Conservation (phyloP, 2,329 filamentous ascomycete species). For the Penicillium brevicompactum region DNA sequence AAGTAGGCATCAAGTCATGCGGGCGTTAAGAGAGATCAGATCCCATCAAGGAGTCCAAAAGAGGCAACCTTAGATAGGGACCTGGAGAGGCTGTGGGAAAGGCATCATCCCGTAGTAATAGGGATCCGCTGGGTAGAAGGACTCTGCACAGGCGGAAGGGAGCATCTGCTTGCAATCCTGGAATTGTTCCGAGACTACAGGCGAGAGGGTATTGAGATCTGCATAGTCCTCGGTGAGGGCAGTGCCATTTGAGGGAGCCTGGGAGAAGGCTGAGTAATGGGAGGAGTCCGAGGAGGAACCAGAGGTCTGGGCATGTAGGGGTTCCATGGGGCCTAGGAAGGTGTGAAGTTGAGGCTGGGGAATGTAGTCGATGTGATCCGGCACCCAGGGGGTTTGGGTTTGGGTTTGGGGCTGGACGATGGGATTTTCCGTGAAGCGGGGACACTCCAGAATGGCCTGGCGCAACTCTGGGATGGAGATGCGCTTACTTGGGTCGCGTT, state of each 20-base stretch:
- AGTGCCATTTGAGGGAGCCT: constrained; percentile 42
- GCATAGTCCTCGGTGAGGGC: constrained; percentile 43
- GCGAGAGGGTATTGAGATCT: constrained; percentile 39
- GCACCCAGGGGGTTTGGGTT: constrained; percentile 36
- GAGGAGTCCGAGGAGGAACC: constrained; percentile 39
- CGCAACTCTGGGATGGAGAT: constrained; percentile 81
- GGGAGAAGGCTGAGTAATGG: constrained; percentile 40
- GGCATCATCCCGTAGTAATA: constrained; percentile 22
- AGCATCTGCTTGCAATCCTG: constrained; percentile 34
- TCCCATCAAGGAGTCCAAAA: not conserved
- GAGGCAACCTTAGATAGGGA: constrained; percentile 1
- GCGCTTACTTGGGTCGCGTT: constrained; percentile 78
- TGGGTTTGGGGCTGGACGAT: constrained; percentile 32
- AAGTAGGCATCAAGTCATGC: constrained; percentile 8
- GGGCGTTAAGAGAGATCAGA: not conserved
- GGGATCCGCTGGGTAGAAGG: constrained; percentile 28
- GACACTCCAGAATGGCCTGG: constrained; percentile 73
- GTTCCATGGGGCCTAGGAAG: constrained; percentile 37
- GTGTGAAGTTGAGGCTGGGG: constrained; percentile 37
- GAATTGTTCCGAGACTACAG: constrained; percentile 35
- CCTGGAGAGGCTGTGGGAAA: constrained; percentile 21
- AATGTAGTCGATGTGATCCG: constrained; percentile 39
- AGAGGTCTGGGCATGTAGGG: constrained; percentile 39
- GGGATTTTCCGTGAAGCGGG: constrained; percentile 63
- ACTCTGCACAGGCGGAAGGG: constrained; percentile 33